Conservation (phyloP, 108 stramenopile genomes). For the Cyclotella kingstonii region DNA sequence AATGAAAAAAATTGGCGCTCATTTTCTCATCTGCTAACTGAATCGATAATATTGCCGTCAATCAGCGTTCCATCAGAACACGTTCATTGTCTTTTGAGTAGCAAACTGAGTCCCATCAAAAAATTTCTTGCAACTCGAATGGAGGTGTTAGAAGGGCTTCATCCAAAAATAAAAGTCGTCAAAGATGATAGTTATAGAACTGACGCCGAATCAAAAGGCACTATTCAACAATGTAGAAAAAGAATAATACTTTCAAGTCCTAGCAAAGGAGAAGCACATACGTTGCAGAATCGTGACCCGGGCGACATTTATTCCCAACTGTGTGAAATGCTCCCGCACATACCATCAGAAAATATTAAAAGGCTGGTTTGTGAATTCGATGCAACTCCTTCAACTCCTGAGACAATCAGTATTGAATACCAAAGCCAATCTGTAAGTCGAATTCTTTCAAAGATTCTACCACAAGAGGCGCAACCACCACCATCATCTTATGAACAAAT, state of each 20-base stretch:
- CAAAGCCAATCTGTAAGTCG: constrained; percentile 64
- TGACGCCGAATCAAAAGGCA: neutral
- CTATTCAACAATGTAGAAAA: neutral
- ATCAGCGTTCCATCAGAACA: constrained; percentile 40
- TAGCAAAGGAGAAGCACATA: too few relatives aligned
- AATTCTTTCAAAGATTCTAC: constrained; percentile 64
- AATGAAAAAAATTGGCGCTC: constrained; percentile 32
- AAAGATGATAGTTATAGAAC: constrained; percentile 27
- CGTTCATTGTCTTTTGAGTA: constrained; percentile 35
- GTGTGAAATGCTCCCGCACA: constrained; percentile 5
- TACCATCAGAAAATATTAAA: constrained; percentile 6
- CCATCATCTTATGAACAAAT: constrained; percentile 91
- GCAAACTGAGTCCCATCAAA: constrained; percentile 39
- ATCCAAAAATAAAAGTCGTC: constrained; percentile 69
- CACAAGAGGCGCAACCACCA: constrained; percentile 50
- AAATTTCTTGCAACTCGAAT: constrained; percentile 51
- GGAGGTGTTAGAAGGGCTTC: constrained; percentile 52
- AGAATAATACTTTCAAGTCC: neutral
- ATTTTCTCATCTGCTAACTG: constrained; percentile 18
- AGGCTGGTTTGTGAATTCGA: constrained; percentile 12
- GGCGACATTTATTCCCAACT: constrained; percentile 2
- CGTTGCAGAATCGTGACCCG: neutral
- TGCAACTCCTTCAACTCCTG: neutral
- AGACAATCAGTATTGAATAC: constrained; percentile 40
- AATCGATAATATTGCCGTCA: constrained; percentile 32